phyloP scores from a whole-genome alignment of 1,284 basidiomycete species.

The Athelia sp. region DNA sequence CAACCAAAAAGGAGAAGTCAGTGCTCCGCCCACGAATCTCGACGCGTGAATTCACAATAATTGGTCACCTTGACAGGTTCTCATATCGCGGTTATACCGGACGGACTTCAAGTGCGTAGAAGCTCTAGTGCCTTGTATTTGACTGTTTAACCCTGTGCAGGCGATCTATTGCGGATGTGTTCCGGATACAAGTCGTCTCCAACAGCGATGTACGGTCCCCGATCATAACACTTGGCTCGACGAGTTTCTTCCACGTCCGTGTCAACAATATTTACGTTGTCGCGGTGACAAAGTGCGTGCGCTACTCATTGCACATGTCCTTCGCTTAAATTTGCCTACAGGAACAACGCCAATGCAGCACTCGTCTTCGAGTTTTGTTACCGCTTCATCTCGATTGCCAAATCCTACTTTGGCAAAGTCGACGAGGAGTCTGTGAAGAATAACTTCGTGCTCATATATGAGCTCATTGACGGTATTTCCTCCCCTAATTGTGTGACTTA shows the following conservation, averaged over 20 bases:
- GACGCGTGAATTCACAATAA: background rate
- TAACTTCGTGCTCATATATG: slow-evolving; percentile 97
- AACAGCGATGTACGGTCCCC: slow-evolving; percentile 96
- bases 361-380: slow-evolving; percentile 98
- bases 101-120: slow-evolving; percentile 85
- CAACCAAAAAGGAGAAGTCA: slow-evolving; percentile 95
- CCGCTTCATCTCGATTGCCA: slow-evolving; percentile 89
- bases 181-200: slow-evolving; percentile 96
- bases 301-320: background rate
- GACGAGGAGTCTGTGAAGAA: slow-evolving; percentile 99
- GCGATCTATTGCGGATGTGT: slow-evolving; percentile 96
- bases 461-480: slow-evolving; percentile 83
- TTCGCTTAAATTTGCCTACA: background rate
- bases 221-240: slow-evolving; percentile 96
- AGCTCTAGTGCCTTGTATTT: background rate
- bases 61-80: slow-evolving; percentile 55
- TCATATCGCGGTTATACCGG: slow-evolving; percentile 90
- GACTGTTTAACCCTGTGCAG: slow-evolving; percentile 45
- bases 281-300: slow-evolving; percentile 85
- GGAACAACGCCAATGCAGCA: slow-evolving; percentile 87
- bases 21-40: background rate
- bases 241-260: slow-evolving; percentile 96
- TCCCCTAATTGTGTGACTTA: background rate
- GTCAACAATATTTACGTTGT: slow-evolving; percentile 94
- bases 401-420: slow-evolving; percentile 95